Base-by-base conservation (phyloP, 1,139 yeast genomes). In the Wickerhamomyces sp. region DNA sequence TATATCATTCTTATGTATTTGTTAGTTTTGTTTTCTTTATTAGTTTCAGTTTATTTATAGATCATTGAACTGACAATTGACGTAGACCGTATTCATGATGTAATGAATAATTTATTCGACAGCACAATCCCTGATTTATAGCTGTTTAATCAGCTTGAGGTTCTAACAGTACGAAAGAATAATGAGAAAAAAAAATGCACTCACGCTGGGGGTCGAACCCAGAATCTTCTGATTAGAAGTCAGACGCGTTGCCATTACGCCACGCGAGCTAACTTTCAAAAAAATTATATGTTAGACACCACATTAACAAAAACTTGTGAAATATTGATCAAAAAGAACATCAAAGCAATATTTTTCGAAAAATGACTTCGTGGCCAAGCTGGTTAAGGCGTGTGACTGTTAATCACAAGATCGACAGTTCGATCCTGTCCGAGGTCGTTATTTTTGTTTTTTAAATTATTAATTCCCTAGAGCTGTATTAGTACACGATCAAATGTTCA, bases 241-340 rank as follows among this genome's bases (percentile, higher is more conserved):
- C 75, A 69, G 73, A 70, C 75, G 76, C 76, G 74, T 70, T 71
- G 73, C 76, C 76, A 70, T 71, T 71, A 69, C 74, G 76, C 76
- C 71, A 71, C 74, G 70, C 75, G 70, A 72, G 76, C 76, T 52
- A 18, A 3, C 10, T 13, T 29, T 18, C 13, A 4, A 14, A 7
- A 16, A n/a, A 15, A 3, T 5, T 13, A 15, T 15, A 8, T 28
- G 25, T 21, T 8, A 12, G 7, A 8, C 10, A 12, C 25, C 28
- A 26, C 9, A 14, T 14, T 13, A 7, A 26, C 25, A 8, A 8
- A 26, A 26, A n/a, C n/a, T 12, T 9, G n/a, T 28, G 24, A 29
- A 29, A 13, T 18, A 13, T 18, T 8, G 21, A 5, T 20, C 22
- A 10, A 13, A 13, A 21, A 16, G 7, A 21, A 21, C 10, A 21